These are phyloP conservation scores for Rhizophlyctis rosea DNA, from an alignment of 192 early-diverging fungal genomes.

Conservation along the genomic window DNA sequence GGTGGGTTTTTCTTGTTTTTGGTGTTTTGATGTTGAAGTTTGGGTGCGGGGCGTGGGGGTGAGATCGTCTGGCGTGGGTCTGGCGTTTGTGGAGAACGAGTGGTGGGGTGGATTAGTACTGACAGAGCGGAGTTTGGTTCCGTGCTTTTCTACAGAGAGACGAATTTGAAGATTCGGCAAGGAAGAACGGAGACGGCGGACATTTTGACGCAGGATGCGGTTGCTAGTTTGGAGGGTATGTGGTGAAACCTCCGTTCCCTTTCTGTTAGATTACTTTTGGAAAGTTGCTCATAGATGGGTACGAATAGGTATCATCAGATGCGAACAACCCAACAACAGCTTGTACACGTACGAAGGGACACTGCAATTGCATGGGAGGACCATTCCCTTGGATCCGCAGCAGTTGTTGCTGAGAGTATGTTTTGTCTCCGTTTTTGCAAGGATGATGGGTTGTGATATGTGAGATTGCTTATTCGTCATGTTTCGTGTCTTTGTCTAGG, in stretches of 20 bases:
- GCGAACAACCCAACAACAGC: slow-evolving; percentile 45
- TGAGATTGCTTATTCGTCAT: slow-evolving; percentile 6
- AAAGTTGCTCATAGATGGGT: neutral
- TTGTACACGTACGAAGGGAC: slow-evolving; percentile 51
- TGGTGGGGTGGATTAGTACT: neutral
- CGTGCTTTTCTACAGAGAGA: no score
- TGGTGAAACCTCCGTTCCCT: neutral
- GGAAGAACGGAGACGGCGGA: slow-evolving; percentile 63
- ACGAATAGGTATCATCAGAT: no score
- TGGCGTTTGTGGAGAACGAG: neutral
- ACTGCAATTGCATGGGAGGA: no score
- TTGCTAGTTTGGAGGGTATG: no score
- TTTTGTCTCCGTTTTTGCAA: neutral
- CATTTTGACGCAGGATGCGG: slow-evolving; percentile 67
- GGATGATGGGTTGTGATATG: neutral
- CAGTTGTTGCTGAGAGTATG: no score
- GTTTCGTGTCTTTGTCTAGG: slow-evolving; percentile 3
- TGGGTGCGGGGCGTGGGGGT: no score
- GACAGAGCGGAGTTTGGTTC: no score
- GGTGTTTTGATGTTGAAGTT: no score
- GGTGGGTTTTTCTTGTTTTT: no score
- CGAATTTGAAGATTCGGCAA: slow-evolving; percentile 86
- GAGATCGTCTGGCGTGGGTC: neutral
- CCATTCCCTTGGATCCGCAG: no score
- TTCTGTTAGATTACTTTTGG: no score